Conservation (phyloP, 2,329 filamentous ascomycete genomes). For the Escovopsis sp. region DNA sequence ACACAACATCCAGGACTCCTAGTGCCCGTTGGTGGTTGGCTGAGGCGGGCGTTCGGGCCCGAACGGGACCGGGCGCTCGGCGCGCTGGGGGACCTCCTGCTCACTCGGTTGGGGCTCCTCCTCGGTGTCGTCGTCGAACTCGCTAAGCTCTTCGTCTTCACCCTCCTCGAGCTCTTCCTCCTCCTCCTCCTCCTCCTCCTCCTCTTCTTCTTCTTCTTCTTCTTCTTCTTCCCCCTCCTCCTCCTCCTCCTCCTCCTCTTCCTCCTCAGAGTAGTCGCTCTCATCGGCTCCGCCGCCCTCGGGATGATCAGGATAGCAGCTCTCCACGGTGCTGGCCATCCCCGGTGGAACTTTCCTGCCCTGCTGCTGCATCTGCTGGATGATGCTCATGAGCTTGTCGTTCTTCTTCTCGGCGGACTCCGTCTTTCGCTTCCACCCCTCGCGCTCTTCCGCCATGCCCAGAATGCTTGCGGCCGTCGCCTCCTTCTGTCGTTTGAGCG, state of each 20-base stretch:
- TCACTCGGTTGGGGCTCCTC: slow-evolving; percentile 29
- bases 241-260: slow-evolving; percentile 25
- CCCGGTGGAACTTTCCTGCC: slow-evolving; percentile 62
- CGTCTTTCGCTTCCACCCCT: slow-evolving; percentile 60
- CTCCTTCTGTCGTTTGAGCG: slow-evolving; percentile 82
- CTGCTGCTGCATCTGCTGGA: slow-evolving; percentile 91
- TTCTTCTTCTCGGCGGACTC: slow-evolving; percentile 51
- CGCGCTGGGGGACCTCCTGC: slow-evolving; percentile 7
- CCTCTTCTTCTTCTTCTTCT: slow-evolving; percentile 32
- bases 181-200: slow-evolving; percentile 10
- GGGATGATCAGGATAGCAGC: slow-evolving; percentile 39
- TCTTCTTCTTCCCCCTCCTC: slow-evolving; percentile 42
- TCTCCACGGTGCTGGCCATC: slow-evolving; percentile 45
- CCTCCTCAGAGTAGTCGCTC: slow-evolving; percentile 50
- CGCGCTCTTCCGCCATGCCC: slow-evolving; percentile 91
- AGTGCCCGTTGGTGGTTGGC: slow-evolving; percentile 29
- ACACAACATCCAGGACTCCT: slow-evolving; percentile 15
- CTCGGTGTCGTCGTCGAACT: slow-evolving; percentile 49
- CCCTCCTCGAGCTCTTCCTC: slow-evolving; percentile 27
- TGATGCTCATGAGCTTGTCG: slow-evolving; percentile 83
- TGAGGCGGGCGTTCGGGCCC: slow-evolving; percentile 35
- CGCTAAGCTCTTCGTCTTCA: slow-evolving; percentile 46
- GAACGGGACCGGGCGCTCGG: slow-evolving; percentile 24
- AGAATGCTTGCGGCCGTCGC: slow-evolving; percentile 89
- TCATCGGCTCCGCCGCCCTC: slow-evolving; percentile 39